phyloP scores from a whole-genome alignment of 768 basidiomycete species.

The Tubosaeta sp. region DNA sequence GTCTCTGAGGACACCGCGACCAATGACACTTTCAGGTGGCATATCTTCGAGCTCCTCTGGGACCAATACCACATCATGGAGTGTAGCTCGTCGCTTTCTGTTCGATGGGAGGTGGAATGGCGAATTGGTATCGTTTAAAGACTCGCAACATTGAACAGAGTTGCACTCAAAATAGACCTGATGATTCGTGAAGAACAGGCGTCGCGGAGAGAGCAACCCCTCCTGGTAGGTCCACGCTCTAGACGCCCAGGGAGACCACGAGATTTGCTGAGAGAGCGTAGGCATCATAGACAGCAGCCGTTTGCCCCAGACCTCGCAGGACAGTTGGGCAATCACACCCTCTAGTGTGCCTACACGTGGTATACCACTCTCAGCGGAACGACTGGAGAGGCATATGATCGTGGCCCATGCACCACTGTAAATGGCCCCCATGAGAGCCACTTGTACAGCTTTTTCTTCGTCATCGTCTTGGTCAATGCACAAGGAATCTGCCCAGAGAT shows the following conservation, averaged over 20 bases:
- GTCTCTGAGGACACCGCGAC: not conserved
- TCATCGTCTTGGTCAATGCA: conserved; percentile 13
- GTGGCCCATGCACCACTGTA: conserved; percentile 14
- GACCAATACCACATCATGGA: not conserved
- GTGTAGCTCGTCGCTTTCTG: not conserved
- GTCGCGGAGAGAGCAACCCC: not conserved
- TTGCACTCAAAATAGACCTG: conserved; percentile 20
- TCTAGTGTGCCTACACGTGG: conserved; percentile 11
- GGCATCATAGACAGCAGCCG: conserved; percentile 11
- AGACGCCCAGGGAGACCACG: conserved; percentile 10
- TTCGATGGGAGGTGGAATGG: conserved; percentile 11
- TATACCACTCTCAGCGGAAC: conserved; percentile 6
- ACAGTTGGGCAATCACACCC: conserved; percentile 9
- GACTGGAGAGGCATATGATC: conserved; percentile 9
- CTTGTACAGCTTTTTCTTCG: conserved; percentile 8
- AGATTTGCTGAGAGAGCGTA: not conserved
- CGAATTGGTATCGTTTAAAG: conserved; percentile 7
- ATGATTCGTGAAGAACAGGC: conserved; percentile 7
- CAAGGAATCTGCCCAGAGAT: conserved; percentile 17
- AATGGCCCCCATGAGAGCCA: conserved; percentile 14
- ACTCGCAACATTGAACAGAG: not conserved
- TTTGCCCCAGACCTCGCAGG: conserved; percentile 2
- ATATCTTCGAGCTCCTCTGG: no score
- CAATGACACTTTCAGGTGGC: not conserved
- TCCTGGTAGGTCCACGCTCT: not conserved